These are phyloP conservation scores for Xerocomus nothofagi DNA, from an alignment of 1,284 basidiomycete genomes.

Conservation along the genomic window DNA sequence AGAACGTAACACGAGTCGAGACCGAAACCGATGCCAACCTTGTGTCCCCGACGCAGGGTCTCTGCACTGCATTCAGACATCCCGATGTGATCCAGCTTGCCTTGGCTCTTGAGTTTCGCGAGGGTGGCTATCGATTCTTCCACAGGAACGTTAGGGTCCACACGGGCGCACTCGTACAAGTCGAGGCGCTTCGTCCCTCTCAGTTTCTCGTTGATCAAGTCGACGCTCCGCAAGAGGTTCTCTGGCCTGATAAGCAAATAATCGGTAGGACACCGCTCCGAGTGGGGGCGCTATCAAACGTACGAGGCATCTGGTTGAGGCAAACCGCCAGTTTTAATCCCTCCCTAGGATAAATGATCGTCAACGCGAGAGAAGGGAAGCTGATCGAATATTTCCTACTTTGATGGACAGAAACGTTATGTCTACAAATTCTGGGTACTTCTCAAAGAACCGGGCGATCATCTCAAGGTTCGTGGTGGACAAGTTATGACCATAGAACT, in stretches of 20 bases:
- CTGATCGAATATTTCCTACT: slow-evolving; percentile 9
- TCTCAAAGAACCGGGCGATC: slow-evolving; percentile 46
- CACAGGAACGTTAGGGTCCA: slow-evolving; percentile 39
- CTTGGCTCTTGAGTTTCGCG: slow-evolving; percentile 38
- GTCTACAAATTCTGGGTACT: slow-evolving; percentile 52
- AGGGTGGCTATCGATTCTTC: slow-evolving; percentile 39
- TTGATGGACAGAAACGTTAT: slow-evolving; percentile 49
- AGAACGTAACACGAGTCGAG: background rate
- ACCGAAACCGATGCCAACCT: slow-evolving; percentile 26
- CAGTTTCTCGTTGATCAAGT: slow-evolving; percentile 41
- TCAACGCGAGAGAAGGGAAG: background rate
- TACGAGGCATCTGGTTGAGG: slow-evolving; percentile 8
- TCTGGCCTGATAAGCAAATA: slow-evolving; percentile 29
- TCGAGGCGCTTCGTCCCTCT: slow-evolving; percentile 50
- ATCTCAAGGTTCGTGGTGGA: slow-evolving; percentile 43
- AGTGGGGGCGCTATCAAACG: background rate
- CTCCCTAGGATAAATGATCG: slow-evolving; percentile 7
- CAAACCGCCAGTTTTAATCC: background rate
- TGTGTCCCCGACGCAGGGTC: slow-evolving; percentile 48
- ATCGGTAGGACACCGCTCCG: no score
- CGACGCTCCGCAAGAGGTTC: slow-evolving; percentile 40
- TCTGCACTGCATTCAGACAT: slow-evolving; percentile 51
- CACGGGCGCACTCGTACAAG: slow-evolving; percentile 44
- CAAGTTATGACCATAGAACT: slow-evolving; percentile 34
- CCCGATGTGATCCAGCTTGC: slow-evolving; percentile 52